Evolutionary conservation across 2,329 filamentous ascomycete genomes (phyloP).

Genomic region (Zasmidium angulare): DNA sequence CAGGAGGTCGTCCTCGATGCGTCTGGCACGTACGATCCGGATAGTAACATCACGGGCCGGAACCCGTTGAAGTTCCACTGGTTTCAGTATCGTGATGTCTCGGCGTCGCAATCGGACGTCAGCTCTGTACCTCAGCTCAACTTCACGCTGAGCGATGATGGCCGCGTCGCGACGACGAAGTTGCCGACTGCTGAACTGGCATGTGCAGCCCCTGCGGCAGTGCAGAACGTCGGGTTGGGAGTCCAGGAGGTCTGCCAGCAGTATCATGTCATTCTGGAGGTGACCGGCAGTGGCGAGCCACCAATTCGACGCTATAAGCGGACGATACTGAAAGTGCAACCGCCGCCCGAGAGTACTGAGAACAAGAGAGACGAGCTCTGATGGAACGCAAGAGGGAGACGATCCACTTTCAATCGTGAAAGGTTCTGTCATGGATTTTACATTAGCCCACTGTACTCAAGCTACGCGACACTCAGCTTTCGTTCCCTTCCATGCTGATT

Average conservation of each 20-base stretch:
- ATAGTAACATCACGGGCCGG: conserved; percentile 35
- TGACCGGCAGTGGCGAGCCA: conserved; percentile 46
- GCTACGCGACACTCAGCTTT: neutral
- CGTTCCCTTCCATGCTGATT: neutral
- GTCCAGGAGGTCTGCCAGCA: conserved; percentile 43
- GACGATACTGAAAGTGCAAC: conserved; percentile 36
- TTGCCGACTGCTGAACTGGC: conserved; percentile 39
- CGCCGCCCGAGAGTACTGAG: neutral
- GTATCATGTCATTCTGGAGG: conserved; percentile 53
- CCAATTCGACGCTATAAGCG: conserved; percentile 50
- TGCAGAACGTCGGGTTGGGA: conserved; percentile 27
- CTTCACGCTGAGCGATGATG: conserved; percentile 35
- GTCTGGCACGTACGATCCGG: conserved; percentile 48
- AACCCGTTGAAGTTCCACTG: conserved; percentile 46
- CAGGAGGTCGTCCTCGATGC: conserved; percentile 47
- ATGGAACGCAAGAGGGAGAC: neutral
- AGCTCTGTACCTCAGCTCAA: conserved; percentile 41
- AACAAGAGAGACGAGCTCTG: conserved; percentile 17
- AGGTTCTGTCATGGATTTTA: no score
- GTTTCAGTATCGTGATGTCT: conserved; percentile 51
- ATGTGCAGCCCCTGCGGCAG: conserved; percentile 39
- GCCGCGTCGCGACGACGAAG: conserved; percentile 24
- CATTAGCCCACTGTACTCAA: neutral
- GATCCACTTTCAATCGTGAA: no score
- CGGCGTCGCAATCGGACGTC: conserved; percentile 46